A percentile compares a stretch with the other conserved stretches of the same genome.
Evolutionary conservation across 768 basidiomycete species (phyloP).

Genomic region (Brasilioporus rufonigricans): DNA sequence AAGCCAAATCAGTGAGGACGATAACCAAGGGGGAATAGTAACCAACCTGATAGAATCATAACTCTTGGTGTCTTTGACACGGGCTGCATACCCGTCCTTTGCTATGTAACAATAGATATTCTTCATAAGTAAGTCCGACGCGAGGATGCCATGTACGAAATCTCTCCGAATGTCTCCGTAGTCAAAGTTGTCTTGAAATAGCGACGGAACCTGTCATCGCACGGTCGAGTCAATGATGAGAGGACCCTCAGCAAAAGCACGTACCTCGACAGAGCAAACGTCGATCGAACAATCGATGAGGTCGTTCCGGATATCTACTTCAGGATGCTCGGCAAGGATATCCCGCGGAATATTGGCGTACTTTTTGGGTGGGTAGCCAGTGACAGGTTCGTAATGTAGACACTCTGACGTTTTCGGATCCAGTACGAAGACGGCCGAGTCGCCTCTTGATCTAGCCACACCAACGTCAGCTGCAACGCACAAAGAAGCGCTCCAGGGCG

Average conservation of each 20-base stretch:
- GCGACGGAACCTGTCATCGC: conserved; percentile 74
- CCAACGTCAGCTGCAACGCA: neutral
- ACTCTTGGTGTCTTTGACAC: conserved; percentile 89
- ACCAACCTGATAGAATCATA: conserved; percentile 84
- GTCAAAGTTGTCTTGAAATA: conserved; percentile 99
- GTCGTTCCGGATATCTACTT: conserved; percentile 86
- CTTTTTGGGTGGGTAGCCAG: conserved; percentile 64
- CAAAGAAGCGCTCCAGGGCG: conserved; percentile 19
- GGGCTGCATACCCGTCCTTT: conserved; percentile 86
- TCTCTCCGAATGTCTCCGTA: conserved; percentile 89
- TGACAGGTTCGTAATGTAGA: conserved; percentile 78
- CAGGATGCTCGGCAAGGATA: conserved; percentile 65
- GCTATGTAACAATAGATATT: conserved; percentile 90
- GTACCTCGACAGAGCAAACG: conserved; percentile 89
- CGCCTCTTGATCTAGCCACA: conserved; percentile 58
- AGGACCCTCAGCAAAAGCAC: conserved; percentile 9
- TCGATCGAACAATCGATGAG: conserved; percentile 88
- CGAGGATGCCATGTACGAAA: conserved; percentile 92
- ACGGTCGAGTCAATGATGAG: neutral
- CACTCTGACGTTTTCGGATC: conserved; percentile 77
- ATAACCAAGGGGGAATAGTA: neutral
- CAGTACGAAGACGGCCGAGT: conserved; percentile 76
- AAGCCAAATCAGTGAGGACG: neutral
- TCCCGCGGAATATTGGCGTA: conserved; percentile 73
- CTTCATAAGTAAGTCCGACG: conserved; percentile 92